Evolutionary conservation across 2,329 filamentous ascomycete species (phyloP), one percentile per base, ranked within the genome.

Genomic region (Magnaporthales sp.): DNA sequence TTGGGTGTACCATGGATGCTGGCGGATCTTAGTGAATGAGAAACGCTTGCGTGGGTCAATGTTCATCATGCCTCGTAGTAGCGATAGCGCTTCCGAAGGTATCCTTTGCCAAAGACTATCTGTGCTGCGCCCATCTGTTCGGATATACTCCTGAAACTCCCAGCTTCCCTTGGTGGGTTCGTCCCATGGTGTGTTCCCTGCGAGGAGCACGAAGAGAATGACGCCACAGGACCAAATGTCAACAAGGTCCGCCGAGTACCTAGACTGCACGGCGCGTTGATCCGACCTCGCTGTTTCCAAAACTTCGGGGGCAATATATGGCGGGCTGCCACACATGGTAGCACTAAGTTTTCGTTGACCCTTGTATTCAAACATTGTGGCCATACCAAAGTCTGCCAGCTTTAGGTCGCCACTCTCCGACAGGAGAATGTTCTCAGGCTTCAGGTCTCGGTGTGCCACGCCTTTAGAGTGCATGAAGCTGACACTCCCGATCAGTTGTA

Each of bases 151-250:
- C 72, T 91, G 86, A 72, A 91, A 99, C 78, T 99, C 95, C 81
- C 91, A 96, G 75, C 92, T 97, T 67, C 87, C 84, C 46, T 85
- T 80, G 2, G 93, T 94, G 0, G 95, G 95, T 74, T 95, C 91
- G 74, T 98, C 95, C 95, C 95, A 99, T 0, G 95, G 95, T 1
- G 95, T 99, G 75, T 99, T 99, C 10, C 95, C 95, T 1, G 96
- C 93, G 3, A 99, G 81, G 4, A 99, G 81, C 46, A 98, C 95
- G 74, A 99, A 99, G 4, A 99, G 82, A n/a, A 99, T 96, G 66
- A 99, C 93, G 38, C 95, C 95, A 72, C 93, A 97, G 19, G 93
- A 97, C 96, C 96, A 99, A 67, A 99, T 89, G 74, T 99, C 95
- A 51, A 92, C 91, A 58, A 92, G 79, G 69, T 97, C 92, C 8